Base-by-base conservation (phyloP, 805 yeast species). In the Ogataea zsoltii region DNA sequence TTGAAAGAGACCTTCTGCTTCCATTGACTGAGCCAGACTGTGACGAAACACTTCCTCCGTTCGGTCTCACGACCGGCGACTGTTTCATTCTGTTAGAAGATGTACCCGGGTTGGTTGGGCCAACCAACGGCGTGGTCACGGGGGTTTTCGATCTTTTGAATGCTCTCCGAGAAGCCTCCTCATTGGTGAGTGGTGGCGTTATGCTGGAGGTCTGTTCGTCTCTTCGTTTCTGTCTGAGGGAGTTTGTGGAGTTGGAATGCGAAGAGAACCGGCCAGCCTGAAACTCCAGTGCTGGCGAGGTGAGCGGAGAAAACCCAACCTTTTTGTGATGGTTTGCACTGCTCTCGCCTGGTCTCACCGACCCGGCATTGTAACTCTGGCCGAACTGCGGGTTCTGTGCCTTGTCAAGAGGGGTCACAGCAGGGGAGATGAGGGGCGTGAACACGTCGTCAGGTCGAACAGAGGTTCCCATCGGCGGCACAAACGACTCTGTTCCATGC, bases 341-440 rank as follows among this genome's bases (percentile, higher is more conserved):
- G 18, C 10, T 29, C 9, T 44, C 32, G 10, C 9, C 17, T 13
- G 31, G 21, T 26, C 29, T 45, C 17, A 38, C 17, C 29, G 33
- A n/a, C 29, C 34, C 26, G 26, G 38, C 3, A n/a, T 13, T 15
- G 29, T 25, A 45, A 14, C 35, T 37, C 4, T 28, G 33, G 15
- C 13, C 28, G 13, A 31, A 19, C 19, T 42, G 55, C 6, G 49
- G 54, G 33, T 50, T 55, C 10, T 26, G 21, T n/a, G 51, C 34
- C 34, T 49, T 50, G 16, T 76, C 88, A 56, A 75, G 55, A 1
- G 89, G 89, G 2, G 89, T 79, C 13, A 81, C 85, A 9, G 86
- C 83, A 0, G 95, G 95, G 2, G 91, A 83, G 1, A 83, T 78
- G 49, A 86, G 70, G 0, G 95, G 94, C 1, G 94, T 86, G 64